Conservation (phyloP, 139 green algal species). For the Tetradesmus obliquus region DNA sequence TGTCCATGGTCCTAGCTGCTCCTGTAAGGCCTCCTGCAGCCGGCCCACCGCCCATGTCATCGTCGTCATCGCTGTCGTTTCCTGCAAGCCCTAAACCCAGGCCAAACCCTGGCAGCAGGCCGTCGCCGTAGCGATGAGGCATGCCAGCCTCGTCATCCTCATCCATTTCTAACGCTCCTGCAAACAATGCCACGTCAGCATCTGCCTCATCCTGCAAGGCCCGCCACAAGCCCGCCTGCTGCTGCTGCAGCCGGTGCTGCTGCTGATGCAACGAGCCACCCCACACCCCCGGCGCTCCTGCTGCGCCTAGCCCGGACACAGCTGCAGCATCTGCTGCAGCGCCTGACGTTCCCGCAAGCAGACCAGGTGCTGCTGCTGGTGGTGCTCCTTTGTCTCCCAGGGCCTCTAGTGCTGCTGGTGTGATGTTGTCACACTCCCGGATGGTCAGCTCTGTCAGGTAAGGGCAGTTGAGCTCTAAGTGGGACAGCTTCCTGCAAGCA, state of each 20-base stretch:
- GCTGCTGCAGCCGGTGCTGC: neutral
- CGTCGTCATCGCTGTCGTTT: neutral
- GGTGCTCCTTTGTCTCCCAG: conserved; percentile 23
- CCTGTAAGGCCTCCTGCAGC: neutral
- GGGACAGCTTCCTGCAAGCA: conserved; percentile 24
- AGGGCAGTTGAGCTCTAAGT: conserved; percentile 34
- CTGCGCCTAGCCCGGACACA: neutral
- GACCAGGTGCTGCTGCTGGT: neutral
- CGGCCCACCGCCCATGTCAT: neutral
- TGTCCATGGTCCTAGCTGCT: neutral
- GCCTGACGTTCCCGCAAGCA: neutral
- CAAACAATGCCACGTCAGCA: neutral
- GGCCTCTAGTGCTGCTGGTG: neutral
- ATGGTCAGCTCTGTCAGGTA: conserved; percentile 15
- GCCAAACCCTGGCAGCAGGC: neutral
- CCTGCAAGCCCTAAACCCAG: neutral
- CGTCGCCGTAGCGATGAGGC: neutral
- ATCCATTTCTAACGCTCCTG: neutral
- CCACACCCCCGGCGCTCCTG: neutral
- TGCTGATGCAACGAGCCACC: neutral
- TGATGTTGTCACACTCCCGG: conserved; percentile 30
- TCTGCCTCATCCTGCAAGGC: neutral
- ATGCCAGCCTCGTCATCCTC: neutral
- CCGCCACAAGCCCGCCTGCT: neutral
- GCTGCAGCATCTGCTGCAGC: neutral